Evolutionary conservation across 2,329 filamentous ascomycete species (phyloP).

Genomic region (Hymenoscyphus salicellus): DNA sequence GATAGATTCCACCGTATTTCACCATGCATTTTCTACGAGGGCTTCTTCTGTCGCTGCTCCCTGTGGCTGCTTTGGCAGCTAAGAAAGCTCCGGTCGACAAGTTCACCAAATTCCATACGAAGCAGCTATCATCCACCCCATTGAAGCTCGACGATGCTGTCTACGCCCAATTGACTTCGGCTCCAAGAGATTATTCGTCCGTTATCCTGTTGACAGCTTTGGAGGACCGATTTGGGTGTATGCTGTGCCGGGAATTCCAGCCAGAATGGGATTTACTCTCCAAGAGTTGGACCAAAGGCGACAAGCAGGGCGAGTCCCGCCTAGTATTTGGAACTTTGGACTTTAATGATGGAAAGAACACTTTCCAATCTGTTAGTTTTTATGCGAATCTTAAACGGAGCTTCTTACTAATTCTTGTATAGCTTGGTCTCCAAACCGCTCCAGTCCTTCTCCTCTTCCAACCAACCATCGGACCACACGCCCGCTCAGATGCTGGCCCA

Average conservation of each 20-base stretch:
- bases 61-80: conserved; percentile 58
- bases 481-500: conserved; percentile 65
- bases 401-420: conserved; percentile 7
- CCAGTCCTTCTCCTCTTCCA: conserved; percentile 86
- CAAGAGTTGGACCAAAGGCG: conserved; percentile 82
- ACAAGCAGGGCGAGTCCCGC: conserved; percentile 69
- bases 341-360: conserved; percentile 77
- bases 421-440: conserved; percentile 93
- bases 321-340: conserved; percentile 82
- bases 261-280: conserved; percentile 88
- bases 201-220: conserved; percentile 83
- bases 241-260: conserved; percentile 85
- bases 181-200: conserved; percentile 79
- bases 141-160: conserved; percentile 73
- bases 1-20: conserved; percentile 17
- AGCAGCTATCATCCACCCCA: conserved; percentile 62
- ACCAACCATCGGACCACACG: conserved; percentile 78
- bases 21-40: conserved; percentile 68
- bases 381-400: background rate
- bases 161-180: conserved; percentile 72
- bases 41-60: conserved; percentile 61
- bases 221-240: conserved; percentile 78
- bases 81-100: conserved; percentile 63
- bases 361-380: conserved; percentile 74
- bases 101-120: conserved; percentile 68